Percentiles rank a stretch among this genome's conserved stretches.
Conservation (phyloP, 108 stramenopile species). For the Skeletonema tropicum region DNA sequence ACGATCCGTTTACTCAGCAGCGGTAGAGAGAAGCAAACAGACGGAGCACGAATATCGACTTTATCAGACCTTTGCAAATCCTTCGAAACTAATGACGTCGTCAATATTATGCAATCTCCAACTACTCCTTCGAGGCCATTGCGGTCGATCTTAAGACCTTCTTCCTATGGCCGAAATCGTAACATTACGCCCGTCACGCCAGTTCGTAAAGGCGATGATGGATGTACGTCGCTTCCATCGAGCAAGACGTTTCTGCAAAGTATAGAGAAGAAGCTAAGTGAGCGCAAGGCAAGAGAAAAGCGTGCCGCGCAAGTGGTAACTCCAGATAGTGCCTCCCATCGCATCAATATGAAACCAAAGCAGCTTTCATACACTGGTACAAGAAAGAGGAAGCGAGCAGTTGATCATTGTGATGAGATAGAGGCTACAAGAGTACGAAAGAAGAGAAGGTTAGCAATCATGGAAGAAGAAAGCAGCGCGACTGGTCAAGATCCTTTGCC, state of each 20-base stretch:
- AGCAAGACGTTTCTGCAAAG: not conserved
- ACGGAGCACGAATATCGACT: constrained; percentile 18
- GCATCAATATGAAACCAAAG: not conserved
- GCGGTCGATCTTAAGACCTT: constrained; percentile 17
- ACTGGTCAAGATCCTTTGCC: not conserved
- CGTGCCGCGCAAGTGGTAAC: not conserved
- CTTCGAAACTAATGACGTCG: not conserved
- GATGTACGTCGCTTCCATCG: not conserved
- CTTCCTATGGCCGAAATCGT: constrained; percentile 17
- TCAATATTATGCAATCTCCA: not conserved
- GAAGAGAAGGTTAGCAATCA: not conserved
- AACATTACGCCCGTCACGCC: not conserved
- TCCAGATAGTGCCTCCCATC: not conserved
- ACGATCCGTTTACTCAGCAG: constrained; percentile 24
- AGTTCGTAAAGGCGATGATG: not conserved
- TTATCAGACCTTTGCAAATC: constrained; percentile 8
- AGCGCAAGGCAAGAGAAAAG: not conserved
- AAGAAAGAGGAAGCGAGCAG: not conserved
- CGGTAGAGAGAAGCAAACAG: constrained; percentile 43
- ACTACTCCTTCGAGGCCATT: not conserved
- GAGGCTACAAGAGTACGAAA: not conserved
- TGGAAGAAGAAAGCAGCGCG: not conserved
- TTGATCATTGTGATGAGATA: not conserved
- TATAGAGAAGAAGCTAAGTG: constrained; percentile 1
- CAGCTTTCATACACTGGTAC: not conserved